Base-by-base conservation (phyloP, 371 early-diverging fungal species). In the Rhizopus arrhizus region DNA sequence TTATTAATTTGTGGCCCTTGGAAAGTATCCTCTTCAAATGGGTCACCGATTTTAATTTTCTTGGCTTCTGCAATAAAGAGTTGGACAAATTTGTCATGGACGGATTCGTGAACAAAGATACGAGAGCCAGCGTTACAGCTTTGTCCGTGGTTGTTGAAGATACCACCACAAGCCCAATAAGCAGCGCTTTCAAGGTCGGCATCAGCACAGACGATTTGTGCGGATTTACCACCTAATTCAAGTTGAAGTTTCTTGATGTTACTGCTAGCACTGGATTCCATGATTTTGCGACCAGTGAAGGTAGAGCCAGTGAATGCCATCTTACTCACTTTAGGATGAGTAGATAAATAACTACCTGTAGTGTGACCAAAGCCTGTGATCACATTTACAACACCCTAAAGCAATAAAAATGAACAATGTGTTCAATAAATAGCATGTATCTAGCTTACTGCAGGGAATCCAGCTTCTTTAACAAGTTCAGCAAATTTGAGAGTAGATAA, bases 141-240 rank as follows among this genome's bases (percentile, higher is more conserved):
- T 71, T 95, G 95, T 9, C 96, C 96, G 47, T 85, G 76, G 72
- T 95, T 94, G 69, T 85, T 80, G 66, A 84, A 93, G 62, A 87
- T 85, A 59, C 89, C 94, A 12, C 78, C 83, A 64, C 81, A 73
- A 11, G 88, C 85, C 61, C 83, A 82, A 51, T 79, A 77, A 13
- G 92, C 91, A 6, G 93, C 93, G 53, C 80, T 75, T 15, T 88
- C 87, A 36, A 95, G 62, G 63, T 95, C 90, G 3, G 91, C 93
- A 68, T 93, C 94, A 6, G 84, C 87, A 73, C 88, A 91, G 13
- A 96, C 90, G 47, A 95, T 91, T 57, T 89, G 83, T 0, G 95
- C 91, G 31, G 87, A 87, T 79, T 96, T 96, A 55, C 97, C 97
- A 53, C 96, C 96, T 29, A 96, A 85, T 72, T 96, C 96, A 32